These are phyloP conservation scores for Zalaria obscura DNA, from an alignment of 2,329 filamentous ascomycete species.

Conservation along the genomic window DNA sequence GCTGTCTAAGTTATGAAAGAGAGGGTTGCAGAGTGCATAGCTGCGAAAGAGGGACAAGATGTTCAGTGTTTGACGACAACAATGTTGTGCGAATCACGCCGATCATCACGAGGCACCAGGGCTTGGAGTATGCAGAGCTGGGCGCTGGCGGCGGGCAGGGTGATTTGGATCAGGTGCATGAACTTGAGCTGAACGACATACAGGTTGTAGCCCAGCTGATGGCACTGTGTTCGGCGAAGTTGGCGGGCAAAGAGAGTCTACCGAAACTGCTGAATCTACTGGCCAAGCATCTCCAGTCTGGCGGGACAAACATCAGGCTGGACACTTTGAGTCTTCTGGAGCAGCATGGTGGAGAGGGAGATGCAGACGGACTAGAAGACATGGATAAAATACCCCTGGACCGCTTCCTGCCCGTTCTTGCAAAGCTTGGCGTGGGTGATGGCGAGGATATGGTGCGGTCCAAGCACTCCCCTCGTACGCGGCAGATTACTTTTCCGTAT, in stretches of 20 bases:
- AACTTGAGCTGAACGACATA: constrained; percentile 44
- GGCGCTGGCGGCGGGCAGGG: constrained; percentile 69
- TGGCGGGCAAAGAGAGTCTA: constrained; percentile 19
- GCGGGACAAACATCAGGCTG: constrained; percentile 11
- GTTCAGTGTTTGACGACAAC: constrained; percentile 31
- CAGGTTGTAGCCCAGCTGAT: constrained; percentile 38
- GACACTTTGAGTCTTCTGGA: constrained; percentile 6
- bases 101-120: constrained; percentile 52
- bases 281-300: constrained; percentile 7
- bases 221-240: constrained; percentile 30
- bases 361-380: constrained; percentile 5
- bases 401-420: constrained; percentile 15
- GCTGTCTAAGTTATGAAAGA: constrained; percentile 55
- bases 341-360: constrained; percentile 1
- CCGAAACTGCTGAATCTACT: constrained; percentile 22
- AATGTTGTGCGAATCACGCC: constrained; percentile 64
- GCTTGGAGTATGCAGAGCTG: constrained; percentile 53
- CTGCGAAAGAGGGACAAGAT: constrained; percentile 62
- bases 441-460: not conserved
- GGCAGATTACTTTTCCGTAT: constrained; percentile 55
- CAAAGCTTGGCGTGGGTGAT: constrained; percentile 13
- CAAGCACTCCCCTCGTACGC: constrained; percentile 1
- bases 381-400: constrained; percentile 17
- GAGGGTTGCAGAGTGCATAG: constrained; percentile 58
- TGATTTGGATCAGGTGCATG: constrained; percentile 54